phyloP scores from a whole-genome alignment of 805 yeast genomes.

The Kodamaea jinghongensis region DNA sequence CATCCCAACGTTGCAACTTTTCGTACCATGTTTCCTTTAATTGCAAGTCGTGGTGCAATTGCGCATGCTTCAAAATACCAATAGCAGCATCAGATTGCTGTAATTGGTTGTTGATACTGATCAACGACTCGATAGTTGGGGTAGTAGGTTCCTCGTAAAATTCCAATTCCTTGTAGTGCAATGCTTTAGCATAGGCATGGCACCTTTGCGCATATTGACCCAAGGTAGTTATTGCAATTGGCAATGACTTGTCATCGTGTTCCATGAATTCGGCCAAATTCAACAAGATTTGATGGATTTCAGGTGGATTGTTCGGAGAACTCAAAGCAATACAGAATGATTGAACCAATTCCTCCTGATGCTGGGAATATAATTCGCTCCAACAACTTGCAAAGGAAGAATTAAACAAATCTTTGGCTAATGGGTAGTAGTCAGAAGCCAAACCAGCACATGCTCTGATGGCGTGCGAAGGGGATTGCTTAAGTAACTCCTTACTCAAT shows the following conservation, averaged over 20 bases:
- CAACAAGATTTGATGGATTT: constrained; percentile 83
- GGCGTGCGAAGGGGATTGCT: constrained; percentile 93
- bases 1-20: constrained; percentile 96
- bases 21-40: constrained; percentile 98
- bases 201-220: constrained; percentile 93
- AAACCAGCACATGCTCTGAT: constrained; percentile 87
- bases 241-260: constrained; percentile 92
- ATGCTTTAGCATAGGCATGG: constrained; percentile 96
- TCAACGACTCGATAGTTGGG: constrained; percentile 86
- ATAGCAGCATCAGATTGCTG: constrained; percentile 98
- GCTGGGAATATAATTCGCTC: constrained; percentile 84
- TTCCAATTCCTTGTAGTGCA: constrained; percentile 93
- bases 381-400: constrained; percentile 95
- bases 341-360: constrained; percentile 85
- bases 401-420: constrained; percentile 88
- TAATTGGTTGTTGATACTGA: constrained; percentile 87
- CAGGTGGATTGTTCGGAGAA: constrained; percentile 92
- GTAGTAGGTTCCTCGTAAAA: constrained; percentile 92
- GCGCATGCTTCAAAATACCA: constrained; percentile 93
- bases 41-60: constrained; percentile 83
- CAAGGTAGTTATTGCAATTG: constrained; percentile 83
- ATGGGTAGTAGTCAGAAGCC: constrained; percentile 82
- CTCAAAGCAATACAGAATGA: constrained; percentile 83
- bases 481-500: constrained; percentile 77
- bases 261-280: constrained; percentile 96